These are phyloP conservation scores for Lolium rigidum DNA, from an alignment of 176 grass and related monocot genomes.

Conservation along the genomic window DNA sequence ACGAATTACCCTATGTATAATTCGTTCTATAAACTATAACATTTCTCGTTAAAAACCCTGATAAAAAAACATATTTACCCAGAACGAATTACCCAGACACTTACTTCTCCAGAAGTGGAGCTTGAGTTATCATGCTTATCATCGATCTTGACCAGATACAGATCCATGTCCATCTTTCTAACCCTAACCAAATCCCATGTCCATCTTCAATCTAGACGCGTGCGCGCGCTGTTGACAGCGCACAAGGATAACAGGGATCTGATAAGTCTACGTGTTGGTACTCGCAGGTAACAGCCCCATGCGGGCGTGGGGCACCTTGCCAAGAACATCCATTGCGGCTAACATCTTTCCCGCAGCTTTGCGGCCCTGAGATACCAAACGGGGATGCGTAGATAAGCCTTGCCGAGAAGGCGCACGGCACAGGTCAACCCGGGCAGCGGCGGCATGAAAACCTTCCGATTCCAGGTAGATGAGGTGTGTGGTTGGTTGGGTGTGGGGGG, in stretches of 20 bases:
- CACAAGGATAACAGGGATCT: conserved; percentile 17
- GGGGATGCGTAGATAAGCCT: conserved; percentile 35
- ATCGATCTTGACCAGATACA: not conserved
- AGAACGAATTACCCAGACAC: not conserved
- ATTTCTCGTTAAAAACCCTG: not conserved
- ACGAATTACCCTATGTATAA: too few species aligned
- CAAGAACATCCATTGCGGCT: conserved; percentile 46
- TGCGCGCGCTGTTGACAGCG: conserved; percentile 10
- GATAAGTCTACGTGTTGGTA: conserved; percentile 15
- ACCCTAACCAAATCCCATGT: too few species aligned
- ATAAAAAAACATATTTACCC: not conserved
- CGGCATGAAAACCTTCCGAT: conserved; percentile 26
- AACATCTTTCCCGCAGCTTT: not conserved
- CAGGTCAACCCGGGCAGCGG: conserved; percentile 17
- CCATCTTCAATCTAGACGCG: too few species aligned
- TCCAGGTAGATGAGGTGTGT: not conserved
- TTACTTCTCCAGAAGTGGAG: not conserved
- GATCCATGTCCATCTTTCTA: not conserved
- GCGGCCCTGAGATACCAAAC: not conserved
- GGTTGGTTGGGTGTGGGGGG: not conserved
- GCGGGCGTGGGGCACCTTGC: not conserved
- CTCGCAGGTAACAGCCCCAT: conserved; percentile 38
- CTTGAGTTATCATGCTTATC: not conserved
- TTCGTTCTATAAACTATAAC: too few species aligned
- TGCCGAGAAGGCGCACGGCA: conserved; percentile 41